Percentiles rank a stretch among this genome's conserved stretches.
phyloP scores from a whole-genome alignment of 768 basidiomycete species.

The Dictyophora rubrovolvata region DNA sequence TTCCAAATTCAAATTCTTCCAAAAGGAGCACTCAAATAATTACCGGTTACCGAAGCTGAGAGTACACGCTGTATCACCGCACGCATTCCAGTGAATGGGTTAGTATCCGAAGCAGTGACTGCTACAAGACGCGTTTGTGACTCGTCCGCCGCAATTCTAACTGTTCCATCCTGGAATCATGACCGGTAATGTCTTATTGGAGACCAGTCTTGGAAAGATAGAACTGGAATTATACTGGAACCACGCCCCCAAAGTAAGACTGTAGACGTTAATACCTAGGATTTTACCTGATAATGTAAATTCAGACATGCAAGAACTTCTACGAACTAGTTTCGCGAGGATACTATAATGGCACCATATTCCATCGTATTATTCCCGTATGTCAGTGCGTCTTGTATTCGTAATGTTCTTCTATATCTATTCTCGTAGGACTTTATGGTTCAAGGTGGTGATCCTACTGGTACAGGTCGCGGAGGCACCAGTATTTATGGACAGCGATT shows the following conservation, averaged over 20 bases:
- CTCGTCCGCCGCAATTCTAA: neutral
- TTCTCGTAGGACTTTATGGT: slow-evolving; percentile 84
- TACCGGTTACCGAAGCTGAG: slow-evolving; percentile 78
- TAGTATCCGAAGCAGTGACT: slow-evolving; percentile 5
- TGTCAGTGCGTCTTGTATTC: slow-evolving; percentile 15
- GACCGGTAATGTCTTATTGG: slow-evolving; percentile 55
- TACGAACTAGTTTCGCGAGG: slow-evolving; percentile 81
- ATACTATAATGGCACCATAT: slow-evolving; percentile 84
- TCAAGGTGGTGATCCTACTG: slow-evolving; percentile 91
- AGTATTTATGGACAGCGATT: slow-evolving; percentile 87
- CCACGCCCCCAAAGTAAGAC: slow-evolving; percentile 65
- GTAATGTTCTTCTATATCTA: neutral
- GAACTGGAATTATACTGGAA: slow-evolving; percentile 89
- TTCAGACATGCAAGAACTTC: slow-evolving; percentile 91
- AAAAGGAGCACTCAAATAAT: slow-evolving; percentile 11
- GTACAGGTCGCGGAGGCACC: slow-evolving; percentile 85
- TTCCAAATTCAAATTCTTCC: neutral
- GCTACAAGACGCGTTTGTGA: neutral
- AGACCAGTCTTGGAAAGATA: slow-evolving; percentile 79
- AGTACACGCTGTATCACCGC: slow-evolving; percentile 79
- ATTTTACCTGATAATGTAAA: slow-evolving; percentile 7
- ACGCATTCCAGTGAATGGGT: slow-evolving; percentile 42
- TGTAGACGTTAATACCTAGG: neutral
- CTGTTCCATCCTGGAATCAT: neutral
- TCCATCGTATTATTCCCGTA: slow-evolving; percentile 87